These are phyloP conservation scores for Nitzschia sp. DNA, from an alignment of 108 stramenopile genomes.

Conservation along the genomic window DNA sequence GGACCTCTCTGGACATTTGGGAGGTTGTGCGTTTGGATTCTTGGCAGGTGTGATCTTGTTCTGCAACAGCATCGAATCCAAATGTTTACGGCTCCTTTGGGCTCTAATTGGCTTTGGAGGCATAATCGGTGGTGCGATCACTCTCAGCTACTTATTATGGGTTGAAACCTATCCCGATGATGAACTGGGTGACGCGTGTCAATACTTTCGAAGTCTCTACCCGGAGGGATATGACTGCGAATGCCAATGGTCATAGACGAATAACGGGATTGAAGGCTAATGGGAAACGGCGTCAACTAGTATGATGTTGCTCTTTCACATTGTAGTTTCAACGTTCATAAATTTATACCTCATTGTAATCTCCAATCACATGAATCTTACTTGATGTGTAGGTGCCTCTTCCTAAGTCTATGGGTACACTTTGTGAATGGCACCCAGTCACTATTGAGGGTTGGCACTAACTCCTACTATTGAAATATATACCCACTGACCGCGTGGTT, in stretches of 20 bases:
- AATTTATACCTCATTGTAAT: too few relatives aligned
- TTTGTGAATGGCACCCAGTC: too few relatives aligned
- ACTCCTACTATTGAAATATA: conserved; percentile 27
- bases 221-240: conserved; percentile 76
- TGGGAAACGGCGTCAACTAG: too few relatives aligned
- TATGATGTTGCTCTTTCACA: too few relatives aligned
- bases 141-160: conserved; percentile 39
- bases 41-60: conserved; percentile 47
- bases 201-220: conserved; percentile 74
- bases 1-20: conserved; percentile 62
- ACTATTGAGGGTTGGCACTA: too few relatives aligned
- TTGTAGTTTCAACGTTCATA: too few relatives aligned
- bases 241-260: conserved; percentile 38
- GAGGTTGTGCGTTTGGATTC: conserved; percentile 48
- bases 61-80: conserved; percentile 21
- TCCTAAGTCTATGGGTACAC: too few relatives aligned
- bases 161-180: conserved; percentile 51
- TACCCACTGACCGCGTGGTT: conserved; percentile 42
- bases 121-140: conserved; percentile 20
- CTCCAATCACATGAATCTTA: too few relatives aligned
- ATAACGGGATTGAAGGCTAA: too few relatives aligned
- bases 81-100: conserved; percentile 44
- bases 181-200: conserved; percentile 72
- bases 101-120: conserved; percentile 46
- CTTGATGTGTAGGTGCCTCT: too few relatives aligned